phyloP scores from a whole-genome alignment of 495 filamentous ascomycete genomes.

The Clohesyomyces aquaticus region DNA sequence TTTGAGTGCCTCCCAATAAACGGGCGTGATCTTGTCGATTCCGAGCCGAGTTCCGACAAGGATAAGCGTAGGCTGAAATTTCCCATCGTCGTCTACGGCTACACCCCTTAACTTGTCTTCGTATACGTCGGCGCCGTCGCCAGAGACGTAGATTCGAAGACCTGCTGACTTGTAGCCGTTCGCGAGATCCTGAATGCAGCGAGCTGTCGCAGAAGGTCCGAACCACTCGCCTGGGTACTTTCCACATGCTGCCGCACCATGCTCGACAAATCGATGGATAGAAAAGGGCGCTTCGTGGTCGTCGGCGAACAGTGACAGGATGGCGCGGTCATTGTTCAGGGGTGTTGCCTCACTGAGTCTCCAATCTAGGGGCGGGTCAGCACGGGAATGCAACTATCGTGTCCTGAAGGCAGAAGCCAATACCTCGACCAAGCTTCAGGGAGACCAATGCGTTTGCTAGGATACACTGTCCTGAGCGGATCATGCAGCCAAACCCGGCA shows the following conservation, averaged over 20 bases:
- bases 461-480: slow-evolving; percentile 90
- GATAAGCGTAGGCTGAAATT: slow-evolving; percentile 82
- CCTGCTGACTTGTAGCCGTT: slow-evolving; percentile 58
- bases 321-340: slow-evolving; percentile 62
- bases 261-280: slow-evolving; percentile 89
- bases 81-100: slow-evolving; percentile 64
- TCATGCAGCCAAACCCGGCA: slow-evolving; percentile 99
- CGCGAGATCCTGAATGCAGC: slow-evolving; percentile 87
- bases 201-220: slow-evolving; percentile 95
- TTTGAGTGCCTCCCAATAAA: slow-evolving; percentile 89
- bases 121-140: slow-evolving; percentile 89
- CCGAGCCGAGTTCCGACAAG: slow-evolving; percentile 86
- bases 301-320: slow-evolving; percentile 89
- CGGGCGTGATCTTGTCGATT: slow-evolving; percentile 88
- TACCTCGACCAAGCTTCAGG: slow-evolving; percentile 79
- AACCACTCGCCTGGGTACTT: slow-evolving; percentile 99
- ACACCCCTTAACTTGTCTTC: slow-evolving; percentile 80
- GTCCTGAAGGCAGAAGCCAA: slow-evolving; percentile 17
- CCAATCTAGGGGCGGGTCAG: slow-evolving; percentile 66
- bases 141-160: slow-evolving; percentile 84
- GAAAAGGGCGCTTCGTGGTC: slow-evolving; percentile 85
- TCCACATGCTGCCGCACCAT: slow-evolving; percentile 85
- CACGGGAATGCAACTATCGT: neutral
- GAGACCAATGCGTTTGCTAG: slow-evolving; percentile 81
- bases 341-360: slow-evolving; percentile 59